Percentiles rank a stretch among this genome's conserved stretches.
phyloP scores from a whole-genome alignment of 371 early-diverging fungal species.

The Mortierella sp. region DNA sequence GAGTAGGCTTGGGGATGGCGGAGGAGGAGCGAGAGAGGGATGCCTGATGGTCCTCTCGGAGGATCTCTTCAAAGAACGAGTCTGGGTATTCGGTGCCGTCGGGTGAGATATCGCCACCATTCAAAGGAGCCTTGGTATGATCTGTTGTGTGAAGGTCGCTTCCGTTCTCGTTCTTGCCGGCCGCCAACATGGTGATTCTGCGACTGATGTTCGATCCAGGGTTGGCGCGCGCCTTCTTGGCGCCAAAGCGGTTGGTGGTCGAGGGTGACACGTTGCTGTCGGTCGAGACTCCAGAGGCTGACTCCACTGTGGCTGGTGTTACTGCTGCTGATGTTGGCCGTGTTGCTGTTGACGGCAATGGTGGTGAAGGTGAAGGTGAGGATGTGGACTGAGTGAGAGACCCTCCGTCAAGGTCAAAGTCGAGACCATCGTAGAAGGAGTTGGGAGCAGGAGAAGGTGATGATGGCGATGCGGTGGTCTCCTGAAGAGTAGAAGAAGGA shows the following conservation, averaged over 20 bases:
- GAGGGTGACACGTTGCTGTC: conserved; percentile 23
- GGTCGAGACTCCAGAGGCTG: conserved; percentile 1
- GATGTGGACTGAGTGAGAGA: not conserved
- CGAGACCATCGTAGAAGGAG: conserved; percentile 19
- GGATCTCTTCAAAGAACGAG: conserved; percentile 47
- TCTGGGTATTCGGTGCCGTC: conserved; percentile 49
- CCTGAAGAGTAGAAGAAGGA: conserved; percentile 1
- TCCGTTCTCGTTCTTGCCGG: conserved; percentile 53
- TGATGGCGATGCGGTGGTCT: conserved; percentile 2
- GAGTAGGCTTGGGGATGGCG: conserved; percentile 38
- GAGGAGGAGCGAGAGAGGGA: conserved; percentile 35
- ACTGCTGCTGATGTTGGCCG: conserved; percentile 12
- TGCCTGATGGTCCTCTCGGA: conserved; percentile 48
- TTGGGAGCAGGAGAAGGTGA: conserved; percentile 1
- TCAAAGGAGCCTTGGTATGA: conserved; percentile 5
- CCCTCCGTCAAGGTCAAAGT: conserved; percentile 1
- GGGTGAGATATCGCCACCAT: conserved; percentile 24
- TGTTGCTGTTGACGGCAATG: conserved; percentile 6
- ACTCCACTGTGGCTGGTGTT: not conserved
- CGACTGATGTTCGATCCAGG: conserved; percentile 48
- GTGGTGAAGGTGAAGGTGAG: conserved; percentile 1
- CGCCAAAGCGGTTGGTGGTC: conserved; percentile 27
- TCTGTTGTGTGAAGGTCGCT: conserved; percentile 30
- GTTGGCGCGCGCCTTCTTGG: conserved; percentile 34
- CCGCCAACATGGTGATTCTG: conserved; percentile 41